Evolutionary conservation across 163 green algal genomes (phyloP).

Genomic region (Coccomyxa subellipsoidea): DNA sequence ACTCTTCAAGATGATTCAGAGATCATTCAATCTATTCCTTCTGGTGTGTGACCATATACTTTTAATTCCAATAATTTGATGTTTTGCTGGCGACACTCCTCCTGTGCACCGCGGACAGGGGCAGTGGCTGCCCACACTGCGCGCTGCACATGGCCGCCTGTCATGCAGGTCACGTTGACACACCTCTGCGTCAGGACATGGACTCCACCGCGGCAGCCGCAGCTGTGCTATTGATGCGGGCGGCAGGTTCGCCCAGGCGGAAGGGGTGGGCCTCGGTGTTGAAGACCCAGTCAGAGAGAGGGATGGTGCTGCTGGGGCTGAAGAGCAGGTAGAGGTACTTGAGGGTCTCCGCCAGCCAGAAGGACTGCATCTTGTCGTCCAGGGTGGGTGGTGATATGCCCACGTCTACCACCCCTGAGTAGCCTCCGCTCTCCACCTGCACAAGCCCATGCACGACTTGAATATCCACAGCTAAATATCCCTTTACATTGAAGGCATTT

Average conservation of each 20-base stretch:
- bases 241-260: not conserved
- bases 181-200: too few species aligned
- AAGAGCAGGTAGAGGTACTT: slow-evolving; percentile 75
- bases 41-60: too few species aligned
- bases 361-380: slow-evolving; percentile 49
- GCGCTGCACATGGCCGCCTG: too few species aligned
- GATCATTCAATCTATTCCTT: too few species aligned
- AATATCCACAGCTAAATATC: not conserved
- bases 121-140: too few species aligned
- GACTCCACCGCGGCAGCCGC: too few species aligned
- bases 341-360: slow-evolving; percentile 61
- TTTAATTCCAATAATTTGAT: too few species aligned
- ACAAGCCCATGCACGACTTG: not conserved
- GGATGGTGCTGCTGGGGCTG: slow-evolving; percentile 32
- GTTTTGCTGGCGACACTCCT: too few species aligned
- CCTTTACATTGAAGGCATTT: not conserved
- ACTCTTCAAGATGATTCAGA: too few species aligned
- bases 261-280: slow-evolving; percentile 71
- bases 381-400: not conserved
- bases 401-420: slow-evolving; percentile 17
- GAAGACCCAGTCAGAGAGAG: slow-evolving; percentile 50
- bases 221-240: not conserved
- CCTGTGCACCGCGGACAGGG: too few species aligned
- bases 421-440: slow-evolving; percentile 12
- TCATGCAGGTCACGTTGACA: too few species aligned